phyloP scores from a whole-genome alignment of 257 asterid species.

The Lycium ferocissimum region DNA sequence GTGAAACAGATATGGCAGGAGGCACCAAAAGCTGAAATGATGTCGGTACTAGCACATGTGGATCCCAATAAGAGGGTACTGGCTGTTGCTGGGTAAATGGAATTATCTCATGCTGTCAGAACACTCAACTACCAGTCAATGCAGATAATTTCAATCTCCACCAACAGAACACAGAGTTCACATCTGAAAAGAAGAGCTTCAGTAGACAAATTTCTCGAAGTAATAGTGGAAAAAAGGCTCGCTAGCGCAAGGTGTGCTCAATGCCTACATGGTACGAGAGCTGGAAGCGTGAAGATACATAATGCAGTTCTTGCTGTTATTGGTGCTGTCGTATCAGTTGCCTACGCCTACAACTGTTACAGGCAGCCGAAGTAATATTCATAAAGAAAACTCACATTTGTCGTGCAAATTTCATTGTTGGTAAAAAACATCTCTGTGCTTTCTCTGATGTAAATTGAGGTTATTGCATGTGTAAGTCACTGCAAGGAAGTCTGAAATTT shows the following conservation, averaged over 20 bases:
- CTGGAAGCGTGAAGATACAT: conserved; percentile 96
- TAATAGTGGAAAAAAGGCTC: conserved; percentile 50
- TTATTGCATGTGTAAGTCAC: too few species aligned
- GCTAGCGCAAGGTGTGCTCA: conserved; percentile 65
- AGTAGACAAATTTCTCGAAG: conserved; percentile 50
- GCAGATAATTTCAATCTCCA: conserved; percentile 31
- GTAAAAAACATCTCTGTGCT: too few species aligned
- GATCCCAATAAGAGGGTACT: conserved; percentile 50
- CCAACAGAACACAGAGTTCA: neutral
- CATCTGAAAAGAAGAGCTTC: conserved; percentile 49
- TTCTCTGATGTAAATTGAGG: too few species aligned
- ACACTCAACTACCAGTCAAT: conserved; percentile 41
- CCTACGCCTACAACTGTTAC: conserved; percentile 75
- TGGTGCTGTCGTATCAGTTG: conserved; percentile 76
- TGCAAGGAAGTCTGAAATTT: too few species aligned
- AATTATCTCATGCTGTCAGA: conserved; percentile 75
- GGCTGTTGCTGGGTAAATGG: conserved; percentile 71
- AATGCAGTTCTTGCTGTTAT: conserved; percentile 87
- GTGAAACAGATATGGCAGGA: conserved; percentile 46
- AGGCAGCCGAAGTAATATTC: conserved; percentile 49
- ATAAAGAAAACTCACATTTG: neutral
- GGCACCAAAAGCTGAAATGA: conserved; percentile 44
- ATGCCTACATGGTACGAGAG: conserved; percentile 89
- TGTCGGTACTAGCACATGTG: conserved; percentile 41
- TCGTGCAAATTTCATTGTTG: too few species aligned